These are phyloP conservation scores for Neonectria faginata DNA, from an alignment of 2,329 filamentous ascomycete genomes.

Conservation along the genomic window DNA sequence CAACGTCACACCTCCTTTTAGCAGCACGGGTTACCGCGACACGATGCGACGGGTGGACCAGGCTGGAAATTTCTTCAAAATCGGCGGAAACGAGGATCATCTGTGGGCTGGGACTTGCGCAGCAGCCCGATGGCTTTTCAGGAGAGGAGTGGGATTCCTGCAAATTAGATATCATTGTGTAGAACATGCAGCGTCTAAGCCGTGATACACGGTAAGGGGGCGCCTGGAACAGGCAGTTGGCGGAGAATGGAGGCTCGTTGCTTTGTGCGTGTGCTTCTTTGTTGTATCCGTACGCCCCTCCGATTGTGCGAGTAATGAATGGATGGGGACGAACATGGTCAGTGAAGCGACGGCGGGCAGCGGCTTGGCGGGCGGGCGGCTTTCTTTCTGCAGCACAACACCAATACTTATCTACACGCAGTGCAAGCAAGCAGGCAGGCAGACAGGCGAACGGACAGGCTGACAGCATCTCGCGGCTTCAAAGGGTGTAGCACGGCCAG, in stretches of 20 bases:
- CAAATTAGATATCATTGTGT: neutral
- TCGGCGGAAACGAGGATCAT: conserved; percentile 40
- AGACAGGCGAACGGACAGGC: conserved; percentile 20
- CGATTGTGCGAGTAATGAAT: conserved; percentile 25
- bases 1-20: conserved; percentile 44
- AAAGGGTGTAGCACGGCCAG: conserved; percentile 32
- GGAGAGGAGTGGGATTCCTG: conserved; percentile 14
- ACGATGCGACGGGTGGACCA: conserved; percentile 32
- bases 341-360: conserved; percentile 6
- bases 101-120: conserved; percentile 34
- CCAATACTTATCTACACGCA: conserved; percentile 28
- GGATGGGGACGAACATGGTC: conserved; percentile 8
- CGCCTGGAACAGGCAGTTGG: conserved; percentile 31
- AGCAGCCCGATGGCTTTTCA: conserved; percentile 27
- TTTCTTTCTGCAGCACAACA: conserved; percentile 4
- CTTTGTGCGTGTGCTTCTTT: conserved; percentile 18
- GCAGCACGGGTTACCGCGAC: conserved; percentile 37
- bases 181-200: conserved; percentile 6
- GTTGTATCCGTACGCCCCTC: conserved; percentile 2
- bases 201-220: conserved; percentile 30
- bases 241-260: conserved; percentile 25
- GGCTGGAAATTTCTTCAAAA: conserved; percentile 7
- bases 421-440: conserved; percentile 32
- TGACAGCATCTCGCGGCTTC: conserved; percentile 42
- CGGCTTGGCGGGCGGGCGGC: conserved; percentile 22